These are phyloP conservation scores for Sugiyamaella marilandica DNA, from an alignment of 805 yeast genomes.

Conservation along the genomic window DNA sequence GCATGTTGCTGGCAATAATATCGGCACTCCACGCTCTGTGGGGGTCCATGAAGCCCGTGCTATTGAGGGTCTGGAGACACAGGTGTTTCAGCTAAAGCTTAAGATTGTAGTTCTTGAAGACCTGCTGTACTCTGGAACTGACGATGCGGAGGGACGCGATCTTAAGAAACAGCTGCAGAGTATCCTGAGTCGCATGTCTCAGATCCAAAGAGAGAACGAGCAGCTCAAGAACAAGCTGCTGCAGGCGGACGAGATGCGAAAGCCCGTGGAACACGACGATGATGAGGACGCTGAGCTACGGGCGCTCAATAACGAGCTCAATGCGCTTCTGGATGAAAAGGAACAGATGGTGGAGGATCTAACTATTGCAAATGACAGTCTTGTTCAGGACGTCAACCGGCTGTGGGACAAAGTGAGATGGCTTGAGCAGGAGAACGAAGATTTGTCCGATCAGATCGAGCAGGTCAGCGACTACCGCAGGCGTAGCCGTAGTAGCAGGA, in stretches of 20 bases:
- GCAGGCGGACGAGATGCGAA: neutral
- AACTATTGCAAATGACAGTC: neutral
- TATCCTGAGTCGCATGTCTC: neutral
- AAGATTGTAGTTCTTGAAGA: constrained; percentile 12
- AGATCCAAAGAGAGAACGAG: constrained; percentile 4
- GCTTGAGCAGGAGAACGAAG: neutral
- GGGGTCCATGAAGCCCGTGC: constrained; percentile 1
- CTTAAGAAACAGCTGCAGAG: neutral
- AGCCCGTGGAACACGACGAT: neutral
- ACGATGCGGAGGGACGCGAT: neutral
- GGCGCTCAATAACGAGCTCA: constrained; percentile 1
- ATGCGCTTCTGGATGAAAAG: neutral
- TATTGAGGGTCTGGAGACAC: constrained; percentile 12
- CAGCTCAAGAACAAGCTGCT: constrained; percentile 3
- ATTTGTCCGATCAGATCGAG: neutral
- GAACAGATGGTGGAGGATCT: neutral
- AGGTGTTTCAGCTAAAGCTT: constrained; percentile 15
- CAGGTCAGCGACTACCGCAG: neutral
- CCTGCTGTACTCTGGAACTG: neutral
- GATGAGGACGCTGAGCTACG: neutral
- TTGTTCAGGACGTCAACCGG: neutral
- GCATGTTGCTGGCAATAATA: neutral
- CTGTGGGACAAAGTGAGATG: neutral
- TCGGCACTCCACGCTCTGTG: neutral
- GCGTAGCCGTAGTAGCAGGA: neutral